Base-by-base conservation (phyloP, 352 stramenopile species). In the Phytophthora kernoviae region DNA sequence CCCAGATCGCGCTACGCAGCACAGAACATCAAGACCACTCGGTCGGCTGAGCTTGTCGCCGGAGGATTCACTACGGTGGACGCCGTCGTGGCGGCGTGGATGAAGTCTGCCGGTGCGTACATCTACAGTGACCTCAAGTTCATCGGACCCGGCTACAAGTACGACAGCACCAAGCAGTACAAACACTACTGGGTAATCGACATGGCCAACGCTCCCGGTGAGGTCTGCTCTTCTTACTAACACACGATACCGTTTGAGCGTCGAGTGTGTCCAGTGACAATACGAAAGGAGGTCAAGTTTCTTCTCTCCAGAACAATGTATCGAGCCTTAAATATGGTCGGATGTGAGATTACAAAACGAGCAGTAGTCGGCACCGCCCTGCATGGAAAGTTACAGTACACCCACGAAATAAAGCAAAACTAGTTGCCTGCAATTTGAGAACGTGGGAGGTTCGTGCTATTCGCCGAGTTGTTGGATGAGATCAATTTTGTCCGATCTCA, bases 41-140 rank as follows among this genome's bases (percentile, higher is more conserved):
- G 21, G 17, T 61, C 56, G 8, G 58, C 61, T 8, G 76, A 86
- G 49, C 54, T 77, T 40, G 68, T 82, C 2, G 76, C 67, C 1
- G 73, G 63, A 2, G 76, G 76, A 2, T 65, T 80, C 26, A 54
- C 37, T 14, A 49, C 59, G 4, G 68, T 72, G 22, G 49, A 73
- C 14, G 42, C 45, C 10, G 70, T 81, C 14, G 73, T 83, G 51
- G 68, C 42, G 6, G 54, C 68, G 24, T 83, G 68, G 71, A 62
- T 76, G 64, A 77, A 77, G 24, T 77, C 66, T 20, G 15, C 60
- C 2, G 59, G 60, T 7, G 58, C 72, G 45, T 61, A 66, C 27
- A 54, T 84, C 24, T 67, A 77, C 62, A 68, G 52, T 36, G 58
- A 68, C 47, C 33, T 61, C 33, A 49, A 43, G 44, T 74, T 58